Evolutionary conservation across 208 protist genomes (phyloP).

Genomic region (Trypanosoma melophagium): DNA sequence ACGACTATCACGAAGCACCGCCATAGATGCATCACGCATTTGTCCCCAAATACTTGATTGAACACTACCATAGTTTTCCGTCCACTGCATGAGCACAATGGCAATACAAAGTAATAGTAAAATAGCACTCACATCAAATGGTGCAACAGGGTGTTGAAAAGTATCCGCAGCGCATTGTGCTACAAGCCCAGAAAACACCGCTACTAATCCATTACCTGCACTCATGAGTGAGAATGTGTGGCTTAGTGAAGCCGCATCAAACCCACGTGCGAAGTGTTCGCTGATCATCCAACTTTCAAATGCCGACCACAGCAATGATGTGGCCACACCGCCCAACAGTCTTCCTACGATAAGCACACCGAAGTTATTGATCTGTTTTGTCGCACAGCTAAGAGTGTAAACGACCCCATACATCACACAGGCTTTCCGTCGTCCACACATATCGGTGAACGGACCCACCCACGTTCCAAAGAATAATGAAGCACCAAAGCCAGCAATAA

Average conservation of each 20-base stretch:
- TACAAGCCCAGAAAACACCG: constrained; percentile 66
- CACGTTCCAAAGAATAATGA: constrained; percentile 77
- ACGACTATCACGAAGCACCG: constrained; percentile 15
- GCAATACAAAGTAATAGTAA: constrained; percentile 35
- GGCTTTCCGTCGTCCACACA: constrained; percentile 28
- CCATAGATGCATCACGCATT: constrained; percentile 2
- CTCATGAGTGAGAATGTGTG: constrained; percentile 65
- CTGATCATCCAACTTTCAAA: constrained; percentile 93
- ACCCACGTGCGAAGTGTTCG: constrained; percentile 50
- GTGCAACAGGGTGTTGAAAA: constrained; percentile 32
- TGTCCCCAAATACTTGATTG: constrained; percentile 11
- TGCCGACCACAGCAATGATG: constrained; percentile 82
- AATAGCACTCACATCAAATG: constrained; percentile 41
- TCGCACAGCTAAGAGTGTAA: constrained; percentile 36
- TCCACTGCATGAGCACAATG: constrained; percentile 48
- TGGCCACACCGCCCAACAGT: constrained; percentile 74
- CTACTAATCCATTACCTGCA: constrained; percentile 64
- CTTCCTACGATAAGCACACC: constrained; percentile 67
- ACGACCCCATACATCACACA: constrained; percentile 48
- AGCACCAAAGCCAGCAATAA: constrained; percentile 72
- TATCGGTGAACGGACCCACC: constrained; percentile 59
- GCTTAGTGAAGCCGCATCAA: constrained; percentile 24
- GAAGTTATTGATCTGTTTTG: constrained; percentile 37
- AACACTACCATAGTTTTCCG: constrained; percentile 68
- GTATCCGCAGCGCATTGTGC: constrained; percentile 32